Percentiles rank a stretch among this genome's conserved stretches.
These are phyloP conservation scores for Colletotrichum caudatum DNA, from an alignment of 2,329 filamentous ascomycete species.

Conservation along the genomic window DNA sequence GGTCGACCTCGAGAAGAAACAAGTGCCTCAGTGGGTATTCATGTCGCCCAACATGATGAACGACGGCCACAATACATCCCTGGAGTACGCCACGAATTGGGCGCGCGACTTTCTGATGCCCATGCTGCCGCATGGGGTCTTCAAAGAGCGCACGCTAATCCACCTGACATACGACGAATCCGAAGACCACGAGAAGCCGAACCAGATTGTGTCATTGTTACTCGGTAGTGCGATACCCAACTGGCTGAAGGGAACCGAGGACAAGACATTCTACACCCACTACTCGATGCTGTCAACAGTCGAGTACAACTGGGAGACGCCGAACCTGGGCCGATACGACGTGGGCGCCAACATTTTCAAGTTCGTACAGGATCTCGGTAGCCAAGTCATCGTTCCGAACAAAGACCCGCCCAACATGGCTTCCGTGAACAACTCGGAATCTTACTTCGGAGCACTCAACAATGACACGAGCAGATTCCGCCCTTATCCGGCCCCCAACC, in stretches of 20 bases:
- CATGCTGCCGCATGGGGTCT: conserved; percentile 62
- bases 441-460: conserved; percentile 57
- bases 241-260: conserved; percentile 61
- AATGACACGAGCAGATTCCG: conserved; percentile 48
- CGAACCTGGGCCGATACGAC: conserved; percentile 58
- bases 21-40: conserved; percentile 74
- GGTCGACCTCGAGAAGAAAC: conserved; percentile 64
- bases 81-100: conserved; percentile 65
- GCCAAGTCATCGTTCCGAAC: conserved; percentile 51
- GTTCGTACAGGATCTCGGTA: conserved; percentile 52
- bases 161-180: conserved; percentile 71
- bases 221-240: conserved; percentile 66
- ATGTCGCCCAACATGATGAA: conserved; percentile 74
- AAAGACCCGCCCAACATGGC: conserved; percentile 52
- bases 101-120: conserved; percentile 64
- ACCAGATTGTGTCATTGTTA: conserved; percentile 66
- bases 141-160: conserved; percentile 66
- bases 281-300: conserved; percentile 58
- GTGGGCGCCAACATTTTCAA: conserved; percentile 55
- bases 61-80: conserved; percentile 71
- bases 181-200: conserved; percentile 63
- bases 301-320: conserved; percentile 57
- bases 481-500: conserved; percentile 56
- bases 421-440: conserved; percentile 55
- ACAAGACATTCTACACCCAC: conserved; percentile 62